phyloP scores from a whole-genome alignment of 176 grass and related monocot genomes.

The Oryza rufipogon region DNA sequence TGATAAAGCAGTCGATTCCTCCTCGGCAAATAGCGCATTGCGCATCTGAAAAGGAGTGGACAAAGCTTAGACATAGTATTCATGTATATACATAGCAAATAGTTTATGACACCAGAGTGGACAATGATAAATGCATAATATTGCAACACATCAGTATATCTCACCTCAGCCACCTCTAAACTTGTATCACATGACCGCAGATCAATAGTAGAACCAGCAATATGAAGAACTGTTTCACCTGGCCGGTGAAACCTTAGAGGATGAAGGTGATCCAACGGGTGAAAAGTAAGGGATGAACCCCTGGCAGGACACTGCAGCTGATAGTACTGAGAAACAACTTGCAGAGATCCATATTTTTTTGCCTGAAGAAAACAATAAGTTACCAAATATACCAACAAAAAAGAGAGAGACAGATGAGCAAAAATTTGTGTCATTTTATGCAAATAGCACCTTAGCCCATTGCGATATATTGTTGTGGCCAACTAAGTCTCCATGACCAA shows the following conservation, averaged over 20 bases:
- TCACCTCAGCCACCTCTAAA: slow-evolving; percentile 89
- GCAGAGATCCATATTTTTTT: slow-evolving; percentile 85
- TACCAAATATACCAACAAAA: slow-evolving; percentile 32
- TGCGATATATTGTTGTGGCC: slow-evolving; percentile 70
- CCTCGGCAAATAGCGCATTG: slow-evolving; percentile 83
- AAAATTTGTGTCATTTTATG: slow-evolving; percentile 24
- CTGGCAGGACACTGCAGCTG: slow-evolving; percentile 77
- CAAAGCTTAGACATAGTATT: slow-evolving; percentile 26
- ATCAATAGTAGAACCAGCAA: slow-evolving; percentile 92
- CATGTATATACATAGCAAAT: slow-evolving; percentile 15
- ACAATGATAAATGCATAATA: slow-evolving; percentile 21
- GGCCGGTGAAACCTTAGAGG: slow-evolving; percentile 88
- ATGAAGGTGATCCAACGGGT: slow-evolving; percentile 95
- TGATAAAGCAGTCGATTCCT: slow-evolving; percentile 97
- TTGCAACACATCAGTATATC: slow-evolving; percentile 27
- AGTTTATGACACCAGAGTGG: slow-evolving; percentile 8
- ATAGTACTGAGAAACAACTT: slow-evolving; percentile 87
- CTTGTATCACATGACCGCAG: slow-evolving; percentile 77
- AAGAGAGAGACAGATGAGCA: background rate
- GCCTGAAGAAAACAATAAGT: slow-evolving; percentile 59
- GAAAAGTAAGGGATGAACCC: slow-evolving; percentile 86
- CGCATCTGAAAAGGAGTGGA: slow-evolving; percentile 61
- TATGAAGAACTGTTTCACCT: slow-evolving; percentile 92
- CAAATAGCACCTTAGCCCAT: slow-evolving; percentile 85
- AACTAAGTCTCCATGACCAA: slow-evolving; percentile 71